Evolutionary conservation across 257 asterid species (phyloP).

Genomic region (Ophiorrhiza pumila): DNA sequence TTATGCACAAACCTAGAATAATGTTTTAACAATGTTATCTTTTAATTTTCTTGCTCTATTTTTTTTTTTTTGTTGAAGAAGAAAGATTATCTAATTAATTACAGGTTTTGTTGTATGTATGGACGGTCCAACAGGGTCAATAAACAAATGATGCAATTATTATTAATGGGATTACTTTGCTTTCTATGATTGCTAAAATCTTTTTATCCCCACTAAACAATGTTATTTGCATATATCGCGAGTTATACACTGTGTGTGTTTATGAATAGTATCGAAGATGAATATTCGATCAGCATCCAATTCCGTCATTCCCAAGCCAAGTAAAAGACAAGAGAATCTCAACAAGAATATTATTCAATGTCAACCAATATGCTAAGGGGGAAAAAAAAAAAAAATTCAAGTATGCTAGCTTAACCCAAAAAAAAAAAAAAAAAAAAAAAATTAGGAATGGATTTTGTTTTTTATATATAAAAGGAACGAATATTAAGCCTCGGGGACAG

Average conservation of each 20-base stretch:
- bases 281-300: background rate
- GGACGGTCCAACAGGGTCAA: background rate
- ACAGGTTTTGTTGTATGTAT: background rate
- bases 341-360: background rate
- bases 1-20: background rate
- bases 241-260: too few relatives aligned
- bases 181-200: background rate
- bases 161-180: background rate
- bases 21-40: background rate
- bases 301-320: background rate
- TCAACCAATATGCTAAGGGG: too few relatives aligned
- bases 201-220: background rate
- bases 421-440: too few relatives aligned
- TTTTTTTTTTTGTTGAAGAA: background rate
- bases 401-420: too few relatives aligned
- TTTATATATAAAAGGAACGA: too few relatives aligned
- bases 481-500: too few relatives aligned
- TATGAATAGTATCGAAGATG: background rate
- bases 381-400: too few relatives aligned
- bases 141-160: slow-evolving; percentile 3
- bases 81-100: background rate
- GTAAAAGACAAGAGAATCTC: background rate
- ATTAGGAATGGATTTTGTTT: too few relatives aligned
- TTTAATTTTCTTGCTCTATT: too few relatives aligned
- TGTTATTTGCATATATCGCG: background rate